A percentile compares a stretch with the other conserved stretches of the same genome.
Evolutionary conservation across 441 rosid genomes (phyloP).

Genomic region (Populus hybrid): DNA sequence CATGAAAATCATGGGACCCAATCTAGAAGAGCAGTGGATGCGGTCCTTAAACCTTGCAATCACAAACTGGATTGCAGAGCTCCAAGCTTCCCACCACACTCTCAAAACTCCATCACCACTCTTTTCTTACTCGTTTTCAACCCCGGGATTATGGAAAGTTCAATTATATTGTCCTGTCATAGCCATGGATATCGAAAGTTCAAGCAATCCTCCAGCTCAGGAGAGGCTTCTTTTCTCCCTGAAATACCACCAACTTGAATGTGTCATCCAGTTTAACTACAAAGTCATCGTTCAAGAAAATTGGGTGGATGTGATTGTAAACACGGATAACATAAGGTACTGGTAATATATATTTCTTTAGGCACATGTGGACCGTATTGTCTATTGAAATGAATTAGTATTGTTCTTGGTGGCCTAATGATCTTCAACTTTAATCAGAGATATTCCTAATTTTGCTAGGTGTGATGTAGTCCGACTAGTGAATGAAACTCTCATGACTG

Average conservation of each 20-base stretch:
- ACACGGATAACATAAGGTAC: slow-evolving; percentile 82
- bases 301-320: slow-evolving; percentile 56
- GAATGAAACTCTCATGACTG: slow-evolving; percentile 48
- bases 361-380: neutral
- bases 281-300: slow-evolving; percentile 48
- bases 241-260: slow-evolving; percentile 82
- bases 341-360: neutral
- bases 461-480: slow-evolving; percentile 57
- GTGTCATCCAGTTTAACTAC: slow-evolving; percentile 74
- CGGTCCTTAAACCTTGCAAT: slow-evolving; percentile 74
- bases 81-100: slow-evolving; percentile 24
- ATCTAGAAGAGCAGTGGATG: slow-evolving; percentile 89
- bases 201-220: slow-evolving; percentile 41
- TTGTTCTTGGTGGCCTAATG: neutral
- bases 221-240: slow-evolving; percentile 72
- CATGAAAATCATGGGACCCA: slow-evolving; percentile 65
- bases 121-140: slow-evolving; percentile 66
- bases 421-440: neutral
- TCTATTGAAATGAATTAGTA: neutral
- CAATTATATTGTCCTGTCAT: slow-evolving; percentile 75
- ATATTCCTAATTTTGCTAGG: slow-evolving; percentile 25
- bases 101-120: slow-evolving; percentile 68
- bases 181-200: slow-evolving; percentile 67
- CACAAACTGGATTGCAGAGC: slow-evolving; percentile 72
- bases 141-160: slow-evolving; percentile 75